Evolutionary conservation across 2,329 filamentous ascomycete species (phyloP), one percentile per base, ranked within the genome.

Genomic region (Lojkania enalia): DNA sequence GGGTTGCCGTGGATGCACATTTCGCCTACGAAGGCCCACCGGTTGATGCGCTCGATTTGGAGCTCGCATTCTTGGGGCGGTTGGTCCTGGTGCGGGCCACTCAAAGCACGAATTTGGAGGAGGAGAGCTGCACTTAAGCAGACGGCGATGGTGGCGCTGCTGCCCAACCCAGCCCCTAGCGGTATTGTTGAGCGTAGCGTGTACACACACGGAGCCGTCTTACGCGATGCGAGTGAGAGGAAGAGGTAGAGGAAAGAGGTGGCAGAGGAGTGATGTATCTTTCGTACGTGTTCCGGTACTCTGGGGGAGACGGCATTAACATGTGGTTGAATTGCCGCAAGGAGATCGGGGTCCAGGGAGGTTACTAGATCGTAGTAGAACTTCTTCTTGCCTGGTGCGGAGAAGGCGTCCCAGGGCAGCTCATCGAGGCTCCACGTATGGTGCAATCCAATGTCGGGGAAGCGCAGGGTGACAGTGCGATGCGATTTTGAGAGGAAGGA

Each of bases 1-100:
- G 94, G 94, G 63, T 95, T 97, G 27, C 92, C 94, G 66, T 99
- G 94, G 52, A 97, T 96, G 71, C 90, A 94, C 83, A 97, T 87
- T 70, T 99, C 94, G 18, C 87, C 87, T 1, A 99, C 94, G 70
- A 96, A 97, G 0, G 94, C 91, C 94, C 95, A 99, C 50, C 88
- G 82, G 71, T 99, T 99, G 73, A 99, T 96, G 52, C 92, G 84
- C 73, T 97, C 91, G 20, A 97, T 81, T 67, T 99, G 92, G 32
- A 90, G 72, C 48, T 88, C 84, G n/a, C 89, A 89, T 72, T 99
- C 94, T 42, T 90, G 85, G 0, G 84, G 73, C 3, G 90, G 89
- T 69, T 97, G 92, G 60, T 97, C 92, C 0, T 88, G 88, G 65
- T 97, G 92, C 1, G 94, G 94, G 0, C 90, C 90, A 1, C 90